A percentile compares a stretch with the other conserved stretches of the same genome.
These are phyloP conservation scores for Prunella vulgaris DNA, from an alignment of 257 asterid species.

Conservation along the genomic window DNA sequence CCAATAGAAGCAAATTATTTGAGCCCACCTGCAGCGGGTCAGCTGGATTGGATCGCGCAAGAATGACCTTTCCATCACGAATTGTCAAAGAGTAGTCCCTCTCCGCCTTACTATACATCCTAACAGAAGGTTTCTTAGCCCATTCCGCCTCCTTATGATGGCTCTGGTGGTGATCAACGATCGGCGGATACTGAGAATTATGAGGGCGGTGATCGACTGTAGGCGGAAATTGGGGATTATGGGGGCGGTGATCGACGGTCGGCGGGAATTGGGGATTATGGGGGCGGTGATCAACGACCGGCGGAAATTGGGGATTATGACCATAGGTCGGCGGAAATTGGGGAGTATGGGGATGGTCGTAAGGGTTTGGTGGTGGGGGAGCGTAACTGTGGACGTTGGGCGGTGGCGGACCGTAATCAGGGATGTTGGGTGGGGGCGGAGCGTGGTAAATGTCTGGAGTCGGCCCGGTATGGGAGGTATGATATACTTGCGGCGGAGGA, in stretches of 20 bases:
- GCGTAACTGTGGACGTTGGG: slow-evolving; percentile 15
- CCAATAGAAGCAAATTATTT: not conserved
- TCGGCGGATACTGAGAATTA: not conserved
- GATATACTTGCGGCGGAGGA: slow-evolving; percentile 18
- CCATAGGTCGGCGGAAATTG: not conserved
- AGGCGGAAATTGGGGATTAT: not conserved
- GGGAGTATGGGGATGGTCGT: not conserved
- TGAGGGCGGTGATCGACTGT: not conserved
- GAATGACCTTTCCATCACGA: slow-evolving; percentile 70
- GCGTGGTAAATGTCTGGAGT: not conserved
- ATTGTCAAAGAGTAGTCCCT: slow-evolving; percentile 57
- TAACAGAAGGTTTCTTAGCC: slow-evolving; percentile 49
- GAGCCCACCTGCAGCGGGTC: slow-evolving; percentile 58
- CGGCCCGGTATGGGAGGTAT: slow-evolving; percentile 2
- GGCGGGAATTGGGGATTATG: slow-evolving; percentile 30
- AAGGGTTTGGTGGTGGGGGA: slow-evolving; percentile 15
- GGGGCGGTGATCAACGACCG: not conserved
- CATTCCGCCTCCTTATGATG: slow-evolving; percentile 25
- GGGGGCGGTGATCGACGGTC: not conserved
- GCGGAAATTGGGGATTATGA: not conserved
- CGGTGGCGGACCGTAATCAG: slow-evolving; percentile 20
- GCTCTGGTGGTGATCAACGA: slow-evolving; percentile 12
- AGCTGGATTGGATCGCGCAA: slow-evolving; percentile 55
- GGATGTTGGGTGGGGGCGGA: slow-evolving; percentile 18
- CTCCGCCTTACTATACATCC: slow-evolving; percentile 64